phyloP scores from a whole-genome alignment of 345 rosid species.

The Citrus reticulata region DNA sequence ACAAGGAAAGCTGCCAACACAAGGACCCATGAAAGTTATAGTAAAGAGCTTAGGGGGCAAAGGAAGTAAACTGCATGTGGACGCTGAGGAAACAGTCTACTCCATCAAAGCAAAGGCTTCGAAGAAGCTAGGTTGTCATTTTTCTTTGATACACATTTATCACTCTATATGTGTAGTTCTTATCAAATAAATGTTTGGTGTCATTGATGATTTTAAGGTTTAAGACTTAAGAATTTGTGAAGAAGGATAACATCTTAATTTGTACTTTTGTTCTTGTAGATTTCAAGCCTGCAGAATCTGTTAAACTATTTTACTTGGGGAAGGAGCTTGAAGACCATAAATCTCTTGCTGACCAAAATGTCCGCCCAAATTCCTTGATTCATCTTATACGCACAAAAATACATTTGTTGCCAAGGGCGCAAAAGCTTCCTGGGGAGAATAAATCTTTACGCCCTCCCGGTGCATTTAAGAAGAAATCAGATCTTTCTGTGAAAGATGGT shows the following conservation, averaged over 20 bases:
- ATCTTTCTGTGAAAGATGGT: conserved; percentile 95
- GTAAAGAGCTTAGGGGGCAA: conserved; percentile 97
- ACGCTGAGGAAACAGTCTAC: conserved; percentile 72
- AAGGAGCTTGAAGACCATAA: conserved; percentile 86
- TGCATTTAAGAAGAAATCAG: conserved; percentile 99
- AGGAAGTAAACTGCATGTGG: conserved; percentile 88
- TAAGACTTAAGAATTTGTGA: neutral
- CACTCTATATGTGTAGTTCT: neutral
- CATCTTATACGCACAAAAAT: conserved; percentile 90
- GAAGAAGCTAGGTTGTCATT: conserved; percentile 81
- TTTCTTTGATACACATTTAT: conserved; percentile 5
- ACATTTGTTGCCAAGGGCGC: conserved; percentile 81
- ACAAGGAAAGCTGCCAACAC: conserved; percentile 73
- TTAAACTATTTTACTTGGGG: conserved; percentile 74
- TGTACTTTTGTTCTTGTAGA: conserved; percentile 41
- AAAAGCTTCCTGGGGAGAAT: conserved; percentile 86
- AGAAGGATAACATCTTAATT: conserved; percentile 16
- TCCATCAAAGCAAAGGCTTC: conserved; percentile 88
- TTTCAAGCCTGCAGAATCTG: conserved; percentile 83
- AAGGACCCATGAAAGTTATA: conserved; percentile 81
- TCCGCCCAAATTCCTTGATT: conserved; percentile 83
- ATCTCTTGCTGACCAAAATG: conserved; percentile 78
- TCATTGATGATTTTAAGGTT: conserved; percentile 5
- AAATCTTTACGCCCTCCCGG: conserved; percentile 95
- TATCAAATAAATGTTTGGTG: neutral